Evolutionary conservation across 306 rosid species (phyloP).

Genomic region (Heteromeles arbutifolia): DNA sequence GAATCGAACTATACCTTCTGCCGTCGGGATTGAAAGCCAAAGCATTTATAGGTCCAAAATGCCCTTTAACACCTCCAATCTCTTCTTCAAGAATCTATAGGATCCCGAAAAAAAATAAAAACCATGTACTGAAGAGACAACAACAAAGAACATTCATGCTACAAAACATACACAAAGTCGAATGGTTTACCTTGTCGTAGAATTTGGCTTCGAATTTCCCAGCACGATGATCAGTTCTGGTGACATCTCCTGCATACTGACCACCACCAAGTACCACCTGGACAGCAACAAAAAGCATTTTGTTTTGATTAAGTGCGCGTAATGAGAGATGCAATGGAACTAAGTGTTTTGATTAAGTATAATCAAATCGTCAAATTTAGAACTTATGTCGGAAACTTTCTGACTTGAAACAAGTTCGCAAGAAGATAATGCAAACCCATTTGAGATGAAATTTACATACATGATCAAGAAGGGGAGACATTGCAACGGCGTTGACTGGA

Average conservation of each 20-base stretch:
- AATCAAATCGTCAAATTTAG: not conserved
- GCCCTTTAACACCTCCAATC: conserved; percentile 97
- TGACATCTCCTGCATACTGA: conserved; percentile 84
- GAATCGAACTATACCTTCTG: conserved; percentile 48
- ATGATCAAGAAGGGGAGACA: conserved; percentile 92
- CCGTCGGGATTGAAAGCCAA: conserved; percentile 95
- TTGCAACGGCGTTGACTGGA: conserved; percentile 87
- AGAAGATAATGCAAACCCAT: not conserved
- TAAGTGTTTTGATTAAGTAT: not conserved
- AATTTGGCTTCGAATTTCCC: conserved; percentile 95
- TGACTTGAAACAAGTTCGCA: not conserved
- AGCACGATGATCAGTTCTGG: conserved; percentile 88
- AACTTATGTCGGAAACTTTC: not conserved
- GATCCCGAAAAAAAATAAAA: not conserved
- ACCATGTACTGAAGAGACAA: conserved; percentile 1
- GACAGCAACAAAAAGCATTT: not conserved
- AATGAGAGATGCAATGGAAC: not conserved
- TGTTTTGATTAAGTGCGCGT: not conserved
- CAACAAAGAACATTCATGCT: not conserved
- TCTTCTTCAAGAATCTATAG: conserved; percentile 89
- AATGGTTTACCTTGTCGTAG: conserved; percentile 55
- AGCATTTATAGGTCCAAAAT: conserved; percentile 95
- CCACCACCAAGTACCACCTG: conserved; percentile 99
- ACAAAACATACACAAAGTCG: not conserved
- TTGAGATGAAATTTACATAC: conserved; percentile 34